A percentile compares a stretch with the other conserved stretches of the same genome.
These are phyloP conservation scores for Diaporthe amygdali DNA, from an alignment of 2,329 filamentous ascomycete species.

Conservation along the genomic window DNA sequence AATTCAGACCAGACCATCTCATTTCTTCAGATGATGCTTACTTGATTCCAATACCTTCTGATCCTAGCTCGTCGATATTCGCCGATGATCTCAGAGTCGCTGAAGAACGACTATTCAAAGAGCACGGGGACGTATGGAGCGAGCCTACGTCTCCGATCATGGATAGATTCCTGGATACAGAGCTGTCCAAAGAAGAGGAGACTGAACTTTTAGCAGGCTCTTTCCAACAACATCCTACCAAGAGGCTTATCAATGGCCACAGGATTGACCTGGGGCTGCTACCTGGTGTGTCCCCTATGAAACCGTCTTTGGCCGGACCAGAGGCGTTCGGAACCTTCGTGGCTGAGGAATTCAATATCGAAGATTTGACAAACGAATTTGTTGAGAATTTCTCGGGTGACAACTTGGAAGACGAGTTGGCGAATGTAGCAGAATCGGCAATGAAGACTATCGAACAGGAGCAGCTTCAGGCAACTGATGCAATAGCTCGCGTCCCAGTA, in stretches of 20 bases:
- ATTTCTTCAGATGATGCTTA: constrained; percentile 27
- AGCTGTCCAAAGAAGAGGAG: constrained; percentile 17
- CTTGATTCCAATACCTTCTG: constrained; percentile 29
- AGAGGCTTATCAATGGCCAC: constrained; percentile 22
- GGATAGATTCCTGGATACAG: neutral
- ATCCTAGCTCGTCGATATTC: constrained; percentile 27
- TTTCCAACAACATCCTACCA: neutral
- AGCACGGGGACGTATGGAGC: constrained; percentile 29
- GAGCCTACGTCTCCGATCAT: constrained; percentile 25
- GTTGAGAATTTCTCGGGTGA: constrained; percentile 11
- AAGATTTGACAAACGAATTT: neutral
- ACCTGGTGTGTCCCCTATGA: constrained; percentile 8
- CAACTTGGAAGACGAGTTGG: constrained; percentile 11
- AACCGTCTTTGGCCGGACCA: neutral
- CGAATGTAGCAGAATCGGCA: constrained; percentile 23
- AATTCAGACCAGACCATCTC: constrained; percentile 17
- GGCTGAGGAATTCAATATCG: constrained; percentile 21
- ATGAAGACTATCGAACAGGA: constrained; percentile 34
- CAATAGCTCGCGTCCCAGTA: constrained; percentile 31
- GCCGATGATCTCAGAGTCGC: constrained; percentile 31
- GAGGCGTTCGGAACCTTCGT: constrained; percentile 27
- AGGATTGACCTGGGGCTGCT: constrained; percentile 33
- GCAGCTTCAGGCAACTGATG: constrained; percentile 33
- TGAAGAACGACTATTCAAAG: constrained; percentile 30
- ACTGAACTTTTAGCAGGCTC: neutral